Evolutionary conservation across 1,284 basidiomycete species (phyloP), one percentile per base, ranked within the genome.

Genomic region (Hemileia vastatrix): DNA sequence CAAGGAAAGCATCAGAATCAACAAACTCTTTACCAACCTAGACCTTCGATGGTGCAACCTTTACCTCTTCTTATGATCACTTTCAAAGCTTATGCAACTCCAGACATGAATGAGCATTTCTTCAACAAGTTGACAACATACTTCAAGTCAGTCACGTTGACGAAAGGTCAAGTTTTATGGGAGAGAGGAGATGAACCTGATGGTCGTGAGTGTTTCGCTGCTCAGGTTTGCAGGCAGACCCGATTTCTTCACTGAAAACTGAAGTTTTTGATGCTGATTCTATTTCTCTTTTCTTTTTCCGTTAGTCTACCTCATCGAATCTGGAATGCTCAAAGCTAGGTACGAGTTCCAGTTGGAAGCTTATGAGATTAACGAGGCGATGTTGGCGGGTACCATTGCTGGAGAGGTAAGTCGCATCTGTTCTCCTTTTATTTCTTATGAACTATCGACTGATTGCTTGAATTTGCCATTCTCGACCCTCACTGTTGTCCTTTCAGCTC

Each of bases 381-480:
- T 94, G 91, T 88, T 94, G 0, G 85, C 90, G 1, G 90, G 90
- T 0, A 90, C 90, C 0, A 78, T 94, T 3, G 89, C 91, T 2
- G 92, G 91, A 1, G 92, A 94, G 76, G 77, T 95, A n/a, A n/a
- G n/a, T n/a, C n/a, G 23, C 13, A 11, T 24, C 9, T 13, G 48
- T 50, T 50, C n/a, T 50, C 15, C n/a, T 52, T 66, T 32, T 13
- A 19, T 18, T 9, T 15, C 32, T 2, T 4, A 21, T 24, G 31
- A 23, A 27, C 24, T 19, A 9, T 11, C 23, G 9, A 23, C 51
- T 27, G n/a, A 18, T 33, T 23, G 21, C n/a, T 13, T 45, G 27
- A 27, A 27, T 27, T 27, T 27, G 27, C 27, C 27, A 27, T 27
- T 27, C 27, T 27, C 27, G 27, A 27, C 27, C 13, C 23, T 43